These are phyloP conservation scores for Populus tomentosa DNA, from an alignment of 441 rosid genomes.

Conservation along the genomic window DNA sequence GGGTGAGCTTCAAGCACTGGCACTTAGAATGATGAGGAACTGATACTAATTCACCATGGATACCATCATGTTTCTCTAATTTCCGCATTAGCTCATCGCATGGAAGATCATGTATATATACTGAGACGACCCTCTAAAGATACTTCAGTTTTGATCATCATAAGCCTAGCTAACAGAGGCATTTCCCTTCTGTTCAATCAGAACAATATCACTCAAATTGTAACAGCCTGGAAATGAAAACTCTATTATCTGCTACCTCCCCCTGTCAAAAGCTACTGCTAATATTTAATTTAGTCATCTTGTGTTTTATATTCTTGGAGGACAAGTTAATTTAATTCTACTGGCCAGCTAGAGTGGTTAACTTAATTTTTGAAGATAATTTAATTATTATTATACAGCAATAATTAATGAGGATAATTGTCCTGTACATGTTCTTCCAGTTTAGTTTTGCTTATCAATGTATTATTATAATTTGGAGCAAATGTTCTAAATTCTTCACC, in stretches of 20 bases:
- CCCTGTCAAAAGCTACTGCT: neutral
- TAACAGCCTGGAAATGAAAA: constrained; percentile 12
- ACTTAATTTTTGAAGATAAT: constrained; percentile 11
- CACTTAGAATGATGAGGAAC: constrained; percentile 81
- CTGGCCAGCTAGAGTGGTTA: constrained; percentile 9
- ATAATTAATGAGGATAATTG: constrained; percentile 11
- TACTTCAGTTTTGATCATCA: constrained; percentile 8
- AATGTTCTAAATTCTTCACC: neutral
- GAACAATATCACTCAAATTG: neutral
- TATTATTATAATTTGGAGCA: neutral
- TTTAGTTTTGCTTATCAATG: neutral
- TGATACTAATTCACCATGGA: constrained; percentile 10
- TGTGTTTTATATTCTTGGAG: neutral
- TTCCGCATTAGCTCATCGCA: neutral
- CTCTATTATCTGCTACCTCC: neutral
- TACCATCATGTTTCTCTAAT: constrained; percentile 3
- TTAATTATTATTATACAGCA: constrained; percentile 7
- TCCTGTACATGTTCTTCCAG: neutral
- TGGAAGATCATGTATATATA: constrained; percentile 19
- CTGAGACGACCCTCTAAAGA: constrained; percentile 10
- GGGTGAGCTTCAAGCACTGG: constrained; percentile 92
- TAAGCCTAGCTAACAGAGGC: constrained; percentile 7
- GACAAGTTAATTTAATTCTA: neutral
- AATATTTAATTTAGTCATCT: neutral
- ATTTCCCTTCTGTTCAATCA: constrained; percentile 8